phyloP scores from a whole-genome alignment of 2,329 filamentous ascomycete genomes.

The Neurospora crassa region DNA sequence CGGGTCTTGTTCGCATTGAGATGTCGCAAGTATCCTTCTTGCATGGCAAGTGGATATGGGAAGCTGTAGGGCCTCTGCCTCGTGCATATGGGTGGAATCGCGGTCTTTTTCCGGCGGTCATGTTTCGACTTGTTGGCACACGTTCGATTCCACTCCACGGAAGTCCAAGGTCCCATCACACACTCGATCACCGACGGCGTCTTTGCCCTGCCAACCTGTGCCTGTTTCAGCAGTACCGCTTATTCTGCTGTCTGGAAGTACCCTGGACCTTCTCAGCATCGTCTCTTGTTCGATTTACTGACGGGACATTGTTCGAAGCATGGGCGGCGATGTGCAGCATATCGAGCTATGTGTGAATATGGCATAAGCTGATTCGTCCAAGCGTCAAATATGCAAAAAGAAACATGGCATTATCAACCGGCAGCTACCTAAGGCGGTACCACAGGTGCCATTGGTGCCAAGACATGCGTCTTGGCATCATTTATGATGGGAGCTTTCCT shows the following conservation, averaged over 20 bases:
- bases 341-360: background rate
- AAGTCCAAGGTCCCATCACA: background rate
- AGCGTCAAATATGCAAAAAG: background rate
- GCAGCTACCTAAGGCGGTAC: background rate
- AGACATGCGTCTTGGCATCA: background rate
- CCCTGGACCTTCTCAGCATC: background rate
- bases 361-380: background rate
- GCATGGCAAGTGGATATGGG: background rate
- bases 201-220: background rate
- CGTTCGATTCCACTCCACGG: background rate
- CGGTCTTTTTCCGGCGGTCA: background rate
- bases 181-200: background rate
- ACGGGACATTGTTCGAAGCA: background rate
- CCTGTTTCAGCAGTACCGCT: background rate
- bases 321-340: background rate
- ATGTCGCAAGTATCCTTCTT: background rate
- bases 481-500: background rate
- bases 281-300: background rate
- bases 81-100: background rate
- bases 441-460: background rate
- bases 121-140: background rate
- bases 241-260: background rate
- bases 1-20: background rate
- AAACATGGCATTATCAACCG: background rate
- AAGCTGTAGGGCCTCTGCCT: background rate